Base-by-base conservation (phyloP, 345 rosid genomes). In the Microthlaspi erraticum region DNA sequence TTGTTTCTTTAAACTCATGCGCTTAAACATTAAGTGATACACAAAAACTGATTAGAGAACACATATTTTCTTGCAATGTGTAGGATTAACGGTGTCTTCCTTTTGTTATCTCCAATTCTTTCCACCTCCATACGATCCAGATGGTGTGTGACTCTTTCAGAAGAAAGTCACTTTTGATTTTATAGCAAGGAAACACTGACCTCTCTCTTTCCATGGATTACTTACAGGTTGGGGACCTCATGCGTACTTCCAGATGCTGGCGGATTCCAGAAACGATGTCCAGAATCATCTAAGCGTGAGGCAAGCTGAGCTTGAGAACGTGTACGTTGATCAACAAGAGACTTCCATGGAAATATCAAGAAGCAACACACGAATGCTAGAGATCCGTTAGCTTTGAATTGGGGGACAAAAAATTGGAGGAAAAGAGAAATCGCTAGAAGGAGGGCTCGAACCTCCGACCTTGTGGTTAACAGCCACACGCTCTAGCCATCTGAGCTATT, bases 161-260 rank as follows among this genome's bases (percentile, higher is more conserved):
- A 20, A 20, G 31, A n/a, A n/a, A 10, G 17, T 33, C 23, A 26
- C 10, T 33, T 19, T 5, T 4, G 3, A 12, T 42, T 13, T 45
- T 0, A 0, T 8, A 16, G 29, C 14, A 36, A 42, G 2, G 1
- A 44, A 43, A 43, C 42, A 60, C 48, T 34, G 34, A 37, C 29
- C 29, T 26, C 29, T 26, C 29, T 26, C 29, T 62, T 5, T 29
- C 46, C 10, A 60, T 36, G 70, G 8, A 53, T 36, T 53, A 45
- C 31, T 34, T 80, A 77, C 81, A 93, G 97, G 98, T 36, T 93
- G 98, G 98, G 98, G 97, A 23, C 96, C 98, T 68, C 94, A 86
- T 77, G 97, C 98, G 1, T 93, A 88, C 74, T 88, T 90, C 64
- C 91, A 83, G 86, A 84, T 88, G 98, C 66, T 93, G 71, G 85